phyloP scores from a whole-genome alignment of 306 rosid species.

The Malus asiatica region DNA sequence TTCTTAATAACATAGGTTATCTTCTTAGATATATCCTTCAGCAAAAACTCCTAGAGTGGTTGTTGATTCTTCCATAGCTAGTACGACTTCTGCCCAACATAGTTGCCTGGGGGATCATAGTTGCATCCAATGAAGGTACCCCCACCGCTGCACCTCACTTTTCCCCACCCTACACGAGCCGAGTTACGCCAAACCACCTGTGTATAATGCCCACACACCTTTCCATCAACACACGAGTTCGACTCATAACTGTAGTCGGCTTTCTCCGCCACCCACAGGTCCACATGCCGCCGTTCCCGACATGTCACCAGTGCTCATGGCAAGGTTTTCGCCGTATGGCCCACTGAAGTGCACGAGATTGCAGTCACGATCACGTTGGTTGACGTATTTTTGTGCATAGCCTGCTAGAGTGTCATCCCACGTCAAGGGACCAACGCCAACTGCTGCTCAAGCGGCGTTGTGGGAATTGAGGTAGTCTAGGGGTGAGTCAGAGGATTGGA shows the following conservation, averaged over 20 bases:
- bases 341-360: constrained; percentile 8
- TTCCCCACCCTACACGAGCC: constrained; percentile 8
- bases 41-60: too few species aligned
- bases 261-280: constrained; percentile 38
- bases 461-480: constrained; percentile 30
- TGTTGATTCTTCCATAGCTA: too few species aligned
- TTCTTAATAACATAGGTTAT: too few species aligned
- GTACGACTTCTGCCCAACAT: too few species aligned
- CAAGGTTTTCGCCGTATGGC: constrained; percentile 26
- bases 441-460: constrained; percentile 28
- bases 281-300: constrained; percentile 16
- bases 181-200: constrained; percentile 23
- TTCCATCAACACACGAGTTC: constrained; percentile 20
- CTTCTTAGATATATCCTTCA: too few species aligned
- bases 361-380: neutral
- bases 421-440: constrained; percentile 12
- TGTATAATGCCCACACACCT: constrained; percentile 35
- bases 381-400: constrained; percentile 21
- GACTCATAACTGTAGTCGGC: constrained; percentile 20
- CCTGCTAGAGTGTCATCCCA: constrained; percentile 21
- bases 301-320: constrained; percentile 11
- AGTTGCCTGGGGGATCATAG: too few species aligned
- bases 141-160: constrained; percentile 20
- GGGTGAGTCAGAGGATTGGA: constrained; percentile 2
- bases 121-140: constrained; percentile 23